phyloP scores from a whole-genome alignment of 495 filamentous ascomycete species.

The Penicillium subrubescens region DNA sequence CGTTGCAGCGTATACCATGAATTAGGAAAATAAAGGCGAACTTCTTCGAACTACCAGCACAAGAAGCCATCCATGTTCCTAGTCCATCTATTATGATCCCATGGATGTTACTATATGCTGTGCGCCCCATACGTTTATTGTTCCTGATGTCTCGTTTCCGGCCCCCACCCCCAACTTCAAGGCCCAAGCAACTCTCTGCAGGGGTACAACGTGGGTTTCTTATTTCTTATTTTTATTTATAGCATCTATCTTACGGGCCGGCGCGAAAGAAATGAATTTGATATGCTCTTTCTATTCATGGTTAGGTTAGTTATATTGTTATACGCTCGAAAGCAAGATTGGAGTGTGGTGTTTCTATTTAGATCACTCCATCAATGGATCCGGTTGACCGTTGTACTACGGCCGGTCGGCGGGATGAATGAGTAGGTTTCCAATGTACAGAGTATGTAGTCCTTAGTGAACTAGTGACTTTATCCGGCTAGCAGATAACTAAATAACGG shows the following conservation, averaged over 20 bases:
- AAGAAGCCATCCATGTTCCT: not conserved
- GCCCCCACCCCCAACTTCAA: not conserved
- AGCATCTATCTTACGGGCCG: not conserved
- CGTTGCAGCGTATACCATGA: not conserved
- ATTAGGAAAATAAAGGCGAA: not conserved
- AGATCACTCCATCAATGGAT: not conserved
- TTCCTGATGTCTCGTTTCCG: not conserved
- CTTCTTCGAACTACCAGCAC: not conserved
- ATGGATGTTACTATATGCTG: not conserved
- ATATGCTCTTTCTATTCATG: not conserved
- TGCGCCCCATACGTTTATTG: not conserved
- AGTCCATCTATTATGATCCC: not conserved
- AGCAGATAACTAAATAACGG: not conserved
- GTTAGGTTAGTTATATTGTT: not conserved
- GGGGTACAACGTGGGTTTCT: constrained; percentile 30
- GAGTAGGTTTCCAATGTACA: not conserved
- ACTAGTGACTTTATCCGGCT: not conserved
- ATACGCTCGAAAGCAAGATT: not conserved
- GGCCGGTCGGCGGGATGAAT: not conserved
- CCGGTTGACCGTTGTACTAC: not conserved
- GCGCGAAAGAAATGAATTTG: not conserved
- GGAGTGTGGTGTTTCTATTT: not conserved
- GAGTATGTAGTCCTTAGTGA: not conserved
- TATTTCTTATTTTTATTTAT: constrained; percentile 25
- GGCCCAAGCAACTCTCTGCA: constrained; percentile 12